phyloP scores from a whole-genome alignment of 139 green algal genomes.

The Gonium pectorale region DNA sequence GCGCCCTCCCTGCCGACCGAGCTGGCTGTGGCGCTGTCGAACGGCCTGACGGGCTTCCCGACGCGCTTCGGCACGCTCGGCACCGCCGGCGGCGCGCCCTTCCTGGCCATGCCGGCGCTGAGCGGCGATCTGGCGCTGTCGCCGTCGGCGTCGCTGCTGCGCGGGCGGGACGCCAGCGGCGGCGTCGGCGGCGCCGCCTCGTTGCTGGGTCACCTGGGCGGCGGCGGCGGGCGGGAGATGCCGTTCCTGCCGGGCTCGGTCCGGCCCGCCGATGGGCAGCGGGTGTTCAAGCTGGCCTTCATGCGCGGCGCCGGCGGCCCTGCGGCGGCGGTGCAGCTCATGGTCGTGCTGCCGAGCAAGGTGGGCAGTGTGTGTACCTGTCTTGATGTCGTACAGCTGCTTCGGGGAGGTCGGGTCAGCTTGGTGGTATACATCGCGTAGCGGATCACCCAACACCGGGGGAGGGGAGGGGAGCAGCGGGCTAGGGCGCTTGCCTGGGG shows the following conservation, averaged over 20 bases:
- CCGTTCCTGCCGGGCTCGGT: slow-evolving; percentile 13
- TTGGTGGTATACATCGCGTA: not conserved
- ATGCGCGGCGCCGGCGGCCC: slow-evolving; percentile 28
- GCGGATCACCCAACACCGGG: not conserved
- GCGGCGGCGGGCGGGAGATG: not conserved
- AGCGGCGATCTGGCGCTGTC: not conserved
- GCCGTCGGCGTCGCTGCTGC: too few species aligned
- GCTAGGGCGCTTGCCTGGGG: not conserved
- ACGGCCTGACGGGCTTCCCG: too few species aligned
- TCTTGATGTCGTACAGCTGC: not conserved
- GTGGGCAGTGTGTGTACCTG: too few species aligned
- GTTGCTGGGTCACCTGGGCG: not conserved
- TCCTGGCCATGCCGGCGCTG: not conserved
- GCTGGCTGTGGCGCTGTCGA: too few species aligned
- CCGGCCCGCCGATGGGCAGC: not conserved
- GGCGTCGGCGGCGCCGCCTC: not conserved
- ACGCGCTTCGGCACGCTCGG: too few species aligned
- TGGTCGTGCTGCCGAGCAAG: slow-evolving; percentile 31
- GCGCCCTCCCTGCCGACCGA: too few species aligned
- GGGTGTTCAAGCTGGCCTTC: slow-evolving; percentile 27
- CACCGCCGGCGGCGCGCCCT: not conserved
- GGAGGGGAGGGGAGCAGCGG: not conserved
- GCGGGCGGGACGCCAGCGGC: not conserved
- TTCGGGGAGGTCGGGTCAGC: not conserved
- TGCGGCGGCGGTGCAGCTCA: slow-evolving; percentile 23